Base-by-base conservation (phyloP, 23 red algal genomes). In the Pyropia haitanensis region DNA sequence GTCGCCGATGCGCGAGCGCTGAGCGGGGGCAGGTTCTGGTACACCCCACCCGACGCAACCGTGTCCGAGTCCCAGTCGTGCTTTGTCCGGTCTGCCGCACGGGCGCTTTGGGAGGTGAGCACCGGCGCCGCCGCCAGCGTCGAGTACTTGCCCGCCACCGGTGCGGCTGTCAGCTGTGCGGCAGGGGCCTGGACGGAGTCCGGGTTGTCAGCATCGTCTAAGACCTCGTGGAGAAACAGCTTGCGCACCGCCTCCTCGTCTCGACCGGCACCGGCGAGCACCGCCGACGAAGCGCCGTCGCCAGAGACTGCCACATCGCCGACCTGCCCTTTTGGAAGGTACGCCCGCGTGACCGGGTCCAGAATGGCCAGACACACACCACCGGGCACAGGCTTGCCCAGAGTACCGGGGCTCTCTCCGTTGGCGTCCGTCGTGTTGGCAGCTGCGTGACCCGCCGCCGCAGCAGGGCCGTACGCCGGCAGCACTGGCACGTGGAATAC, bases 31-130 rank as follows among this genome's bases (percentile, higher is more conserved):
- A 70, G 78, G 53, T 34, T 80, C 60, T 7, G 54, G 39, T 25
- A 57, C 64, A 51, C 67, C 63, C 31, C 49, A 51, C 17, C 27
- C 59, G 51, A 80, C 60, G 44, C 65, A 34, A n/a, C 44, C 19
- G 54, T 67, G 73, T 18, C 76, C 33, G 27, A 90, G 63, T 53
- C 34, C 85, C 49, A 90, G 73, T 13, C 49, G 59, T 20, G 56
- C n/a, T 20, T 59, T 50, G 2, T 27, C 33, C 21, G 63, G 31
- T 51, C 58, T 24, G 20, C 71, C 49, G n/a, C 18, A 18, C 60
- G 46, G 25, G 28, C 32, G 31, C 15, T 49, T 67, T 8, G 73
- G 31, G 16, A 53, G 14, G 52, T 81, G 73, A 27, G 79, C 56
- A 39, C 78, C 65, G 27, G 66, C 51, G 20, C 78, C 32, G n/a